Base-by-base conservation (phyloP, 495 filamentous ascomycete species). In the Penicillium longicatenatum region DNA sequence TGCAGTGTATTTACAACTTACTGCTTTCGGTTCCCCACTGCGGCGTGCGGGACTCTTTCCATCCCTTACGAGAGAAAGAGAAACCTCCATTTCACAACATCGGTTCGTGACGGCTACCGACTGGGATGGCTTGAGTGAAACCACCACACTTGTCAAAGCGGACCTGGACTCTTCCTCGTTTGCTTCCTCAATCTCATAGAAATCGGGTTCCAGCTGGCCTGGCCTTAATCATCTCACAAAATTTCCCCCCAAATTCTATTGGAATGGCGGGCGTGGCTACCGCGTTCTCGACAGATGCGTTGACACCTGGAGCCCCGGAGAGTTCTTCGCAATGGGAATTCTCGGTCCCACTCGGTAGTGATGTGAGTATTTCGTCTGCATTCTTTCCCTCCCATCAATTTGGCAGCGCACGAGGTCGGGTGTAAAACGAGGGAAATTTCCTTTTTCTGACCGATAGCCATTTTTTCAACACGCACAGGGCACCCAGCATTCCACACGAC, bases 241-340 rank as follows among this genome's bases (percentile, higher is more conserved):
- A 43, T 47, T 46, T 33, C 44, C 48, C 45, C 45, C 16, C 44
- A 19, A 62, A 57, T 53, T 54, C 19, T 12, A 59, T 61, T 71
- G 76, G 72, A 61, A 79, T 79, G 76, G 75, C 74, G 69, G 76
- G 75, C 49, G 70, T 75, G 35, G 69, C 74, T 41, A 75, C 76
- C 29, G 73, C 71, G 35, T 77, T 73, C 65, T 68, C 74, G 30
- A 52, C 70, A 52, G 75, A 79, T 70, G 67, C 72, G 61, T 64
- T 75, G 72, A 58, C 76, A 47, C 62, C 75, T 50, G 57, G 65
- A 60, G 69, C 48, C 48, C 64, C 70, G 65, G 73, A 77, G 45
- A 66, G 14, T 29, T 48, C 50, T 55, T 60, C 70, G 47, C 71
- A 75, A 61, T 81, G 78, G 78, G 76, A 79, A 11, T 77, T 71